These are phyloP conservation scores for Xylaria flabelliformis DNA, from an alignment of 495 filamentous ascomycete genomes.

Conservation along the genomic window DNA sequence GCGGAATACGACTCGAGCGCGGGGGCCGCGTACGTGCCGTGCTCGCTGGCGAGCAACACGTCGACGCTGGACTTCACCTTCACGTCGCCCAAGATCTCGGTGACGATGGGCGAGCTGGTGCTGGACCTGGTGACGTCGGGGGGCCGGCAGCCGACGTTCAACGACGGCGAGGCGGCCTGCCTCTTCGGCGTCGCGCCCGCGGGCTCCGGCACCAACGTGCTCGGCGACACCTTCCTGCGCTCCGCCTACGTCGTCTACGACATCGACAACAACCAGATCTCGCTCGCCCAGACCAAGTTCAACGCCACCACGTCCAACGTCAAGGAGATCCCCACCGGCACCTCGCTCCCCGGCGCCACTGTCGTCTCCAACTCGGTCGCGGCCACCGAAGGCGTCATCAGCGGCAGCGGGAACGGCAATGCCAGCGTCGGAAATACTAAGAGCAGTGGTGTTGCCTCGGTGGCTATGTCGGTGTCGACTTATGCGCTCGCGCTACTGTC, in stretches of 20 bases:
- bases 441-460: constrained; percentile 15
- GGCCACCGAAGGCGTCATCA: constrained; percentile 49
- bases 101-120: constrained; percentile 79
- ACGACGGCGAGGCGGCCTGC: constrained; percentile 67
- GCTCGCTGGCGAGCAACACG: constrained; percentile 64
- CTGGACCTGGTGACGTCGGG: constrained; percentile 62
- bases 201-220: constrained; percentile 66
- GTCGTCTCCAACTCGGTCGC: constrained; percentile 69
- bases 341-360: constrained; percentile 73
- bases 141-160: constrained; percentile 60
- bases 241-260: constrained; percentile 95
- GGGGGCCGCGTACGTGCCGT: constrained; percentile 74
- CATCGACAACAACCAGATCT: constrained; percentile 84
- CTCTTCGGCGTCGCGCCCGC: constrained; percentile 80
- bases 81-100: constrained; percentile 68
- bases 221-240: constrained; percentile 93
- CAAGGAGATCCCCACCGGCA: constrained; percentile 73
- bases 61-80: constrained; percentile 74
- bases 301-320: constrained; percentile 70
- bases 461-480: constrained; percentile 20
- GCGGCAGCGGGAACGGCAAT: constrained; percentile 33
- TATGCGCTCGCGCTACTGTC: constrained; percentile 25
- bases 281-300: constrained; percentile 84
- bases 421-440: constrained; percentile 23
- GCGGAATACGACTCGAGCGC: constrained; percentile 65